Conservation (phyloP, 768 basidiomycete species). For the Boletus subcaerulescens region DNA sequence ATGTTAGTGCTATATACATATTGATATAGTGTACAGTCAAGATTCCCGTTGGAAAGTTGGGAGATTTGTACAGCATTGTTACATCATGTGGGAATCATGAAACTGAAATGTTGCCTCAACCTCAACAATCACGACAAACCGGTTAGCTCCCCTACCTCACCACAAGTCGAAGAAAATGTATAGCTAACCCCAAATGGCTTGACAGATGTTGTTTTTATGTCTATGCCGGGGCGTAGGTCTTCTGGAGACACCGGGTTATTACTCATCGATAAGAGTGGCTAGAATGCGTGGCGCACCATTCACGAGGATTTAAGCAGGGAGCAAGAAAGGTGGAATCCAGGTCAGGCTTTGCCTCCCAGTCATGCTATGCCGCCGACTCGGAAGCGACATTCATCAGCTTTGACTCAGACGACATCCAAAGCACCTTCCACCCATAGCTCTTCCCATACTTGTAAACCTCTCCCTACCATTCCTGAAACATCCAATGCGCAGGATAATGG, state of each 20-base stretch:
- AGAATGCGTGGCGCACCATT: neutral
- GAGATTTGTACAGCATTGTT: too few species aligned
- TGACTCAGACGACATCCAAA: neutral
- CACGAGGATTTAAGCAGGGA: neutral
- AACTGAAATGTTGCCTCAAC: too few species aligned
- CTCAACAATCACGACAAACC: too few species aligned
- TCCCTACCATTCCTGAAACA: neutral
- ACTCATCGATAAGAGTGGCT: neutral
- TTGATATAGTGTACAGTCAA: too few species aligned
- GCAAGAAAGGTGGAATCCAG: neutral
- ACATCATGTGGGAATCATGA: too few species aligned
- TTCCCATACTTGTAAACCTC: neutral
- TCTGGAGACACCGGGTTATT: neutral
- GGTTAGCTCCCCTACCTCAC: too few species aligned
- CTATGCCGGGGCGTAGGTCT: neutral
- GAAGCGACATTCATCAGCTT: neutral
- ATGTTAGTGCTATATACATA: too few species aligned
- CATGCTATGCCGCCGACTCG: neutral
- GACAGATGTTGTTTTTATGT: neutral
- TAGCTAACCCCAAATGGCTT: neutral
- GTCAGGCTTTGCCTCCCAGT: neutral
- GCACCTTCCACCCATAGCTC: neutral
- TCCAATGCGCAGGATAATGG: neutral
- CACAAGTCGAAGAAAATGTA: too few species aligned
- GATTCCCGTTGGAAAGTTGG: too few species aligned